A percentile compares a stretch with the other conserved stretches of the same genome.
Evolutionary conservation across 495 filamentous ascomycete genomes (phyloP).

Genomic region (Penicillium mononematosum): DNA sequence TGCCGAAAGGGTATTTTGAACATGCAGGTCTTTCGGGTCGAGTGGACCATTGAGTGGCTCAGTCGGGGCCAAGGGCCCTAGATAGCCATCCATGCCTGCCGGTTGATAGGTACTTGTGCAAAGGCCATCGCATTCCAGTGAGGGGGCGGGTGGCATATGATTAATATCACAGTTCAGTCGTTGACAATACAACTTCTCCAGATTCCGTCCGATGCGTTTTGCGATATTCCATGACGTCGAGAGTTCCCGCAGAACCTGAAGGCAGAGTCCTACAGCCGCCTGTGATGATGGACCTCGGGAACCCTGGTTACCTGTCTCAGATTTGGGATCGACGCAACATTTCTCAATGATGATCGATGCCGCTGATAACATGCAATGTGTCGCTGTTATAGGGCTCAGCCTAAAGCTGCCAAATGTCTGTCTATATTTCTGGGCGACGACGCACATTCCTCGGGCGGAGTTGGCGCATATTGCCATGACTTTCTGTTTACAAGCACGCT

Average conservation of each 20-base stretch:
- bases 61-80: too few species aligned
- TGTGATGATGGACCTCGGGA: slow-evolving; percentile 11
- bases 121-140: not conserved
- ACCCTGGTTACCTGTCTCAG: not conserved
- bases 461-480: slow-evolving; percentile 17
- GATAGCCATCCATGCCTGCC: not conserved
- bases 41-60: not conserved
- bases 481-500: slow-evolving; percentile 5
- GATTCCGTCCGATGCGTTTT: slow-evolving; percentile 26
- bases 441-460: slow-evolving; percentile 23
- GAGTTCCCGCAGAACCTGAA: slow-evolving; percentile 24
- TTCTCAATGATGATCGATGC: slow-evolving; percentile 28
- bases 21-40: not conserved
- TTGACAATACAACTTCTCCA: slow-evolving; percentile 25
- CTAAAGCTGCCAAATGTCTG: slow-evolving; percentile 33
- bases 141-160: slow-evolving; percentile 11
- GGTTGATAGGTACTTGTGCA: not conserved
- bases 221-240: slow-evolving; percentile 31
- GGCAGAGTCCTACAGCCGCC: slow-evolving; percentile 17
- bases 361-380: slow-evolving; percentile 30
- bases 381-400: slow-evolving; percentile 31
- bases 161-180: slow-evolving; percentile 16
- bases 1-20: not conserved
- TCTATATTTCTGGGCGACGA: slow-evolving; percentile 29
- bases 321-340: slow-evolving; percentile 11